These are phyloP conservation scores for Gastrodia elata DNA, from an alignment of 106 monocot genomes.

Conservation along the genomic window DNA sequence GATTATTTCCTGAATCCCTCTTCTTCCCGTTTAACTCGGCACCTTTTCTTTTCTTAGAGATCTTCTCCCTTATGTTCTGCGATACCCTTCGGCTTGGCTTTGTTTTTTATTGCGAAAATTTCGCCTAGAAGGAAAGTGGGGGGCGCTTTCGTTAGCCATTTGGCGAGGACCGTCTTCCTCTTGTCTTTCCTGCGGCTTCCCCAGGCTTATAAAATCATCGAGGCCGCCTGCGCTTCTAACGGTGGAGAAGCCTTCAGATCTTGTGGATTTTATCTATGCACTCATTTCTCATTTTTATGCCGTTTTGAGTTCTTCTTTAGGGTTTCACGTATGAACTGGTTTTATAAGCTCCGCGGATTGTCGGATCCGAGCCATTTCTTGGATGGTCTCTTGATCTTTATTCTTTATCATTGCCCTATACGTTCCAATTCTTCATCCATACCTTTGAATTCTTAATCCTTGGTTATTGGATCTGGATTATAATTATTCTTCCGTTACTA, in stretches of 20 bases:
- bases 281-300: constrained; percentile 19
- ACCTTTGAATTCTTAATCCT: constrained; percentile 22
- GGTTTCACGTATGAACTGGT: constrained; percentile 78
- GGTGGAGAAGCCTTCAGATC: background rate
- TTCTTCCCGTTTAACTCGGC: no score
- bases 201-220: background rate
- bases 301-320: constrained; percentile 41
- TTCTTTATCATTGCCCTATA: constrained; percentile 76
- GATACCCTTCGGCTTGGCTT: no score
- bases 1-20: no score
- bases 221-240: background rate
- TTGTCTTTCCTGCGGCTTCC: background rate
- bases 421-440: constrained; percentile 32
- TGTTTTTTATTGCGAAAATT: no score
- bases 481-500: constrained; percentile 8
- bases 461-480: background rate
- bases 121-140: background rate
- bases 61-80: no score
- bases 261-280: background rate
- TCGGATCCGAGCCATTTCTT: constrained; percentile 64
- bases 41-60: no score
- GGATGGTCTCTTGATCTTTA: constrained; percentile 84
- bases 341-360: constrained; percentile 70
- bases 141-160: background rate
- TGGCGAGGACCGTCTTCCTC: background rate